phyloP scores from a whole-genome alignment of 2,329 filamentous ascomycete genomes.

The Xylaria sp. region DNA sequence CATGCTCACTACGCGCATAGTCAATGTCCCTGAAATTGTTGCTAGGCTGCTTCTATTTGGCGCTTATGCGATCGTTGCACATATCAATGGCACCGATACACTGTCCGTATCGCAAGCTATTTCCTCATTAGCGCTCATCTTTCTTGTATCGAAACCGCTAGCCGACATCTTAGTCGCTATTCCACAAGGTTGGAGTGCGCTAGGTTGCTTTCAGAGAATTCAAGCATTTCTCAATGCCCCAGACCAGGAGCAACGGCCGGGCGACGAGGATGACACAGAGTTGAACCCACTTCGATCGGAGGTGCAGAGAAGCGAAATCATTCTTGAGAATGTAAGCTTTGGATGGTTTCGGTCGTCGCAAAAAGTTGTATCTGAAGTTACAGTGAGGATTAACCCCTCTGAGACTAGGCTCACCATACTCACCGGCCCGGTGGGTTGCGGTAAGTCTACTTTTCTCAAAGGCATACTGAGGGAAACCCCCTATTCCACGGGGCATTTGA shows the following conservation, averaged over 20 bases:
- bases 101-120: conserved; percentile 30
- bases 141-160: conserved; percentile 18
- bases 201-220: conserved; percentile 29
- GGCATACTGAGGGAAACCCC: conserved; percentile 25
- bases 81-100: conserved; percentile 27
- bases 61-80: conserved; percentile 28
- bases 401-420: conserved; percentile 23
- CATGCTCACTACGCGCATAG: conserved; percentile 2
- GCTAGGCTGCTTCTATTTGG: conserved; percentile 25
- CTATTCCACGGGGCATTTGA: conserved; percentile 1
- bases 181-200: conserved; percentile 26
- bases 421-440: conserved; percentile 29
- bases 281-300: not conserved
- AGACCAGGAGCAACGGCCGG: not conserved
- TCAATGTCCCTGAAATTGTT: conserved; percentile 22
- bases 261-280: not conserved
- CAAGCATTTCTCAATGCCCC: conserved; percentile 20
- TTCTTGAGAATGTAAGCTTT: conserved; percentile 28
- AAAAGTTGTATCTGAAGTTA: conserved; percentile 17
- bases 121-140: conserved; percentile 27
- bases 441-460: conserved; percentile 31
- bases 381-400: conserved; percentile 17
- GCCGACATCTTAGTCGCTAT: conserved; percentile 20
- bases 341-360: conserved; percentile 27
- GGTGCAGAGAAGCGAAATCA: not conserved